phyloP scores from a whole-genome alignment of 2,329 filamentous ascomycete species.

The Colletotrichum zoysiae region DNA sequence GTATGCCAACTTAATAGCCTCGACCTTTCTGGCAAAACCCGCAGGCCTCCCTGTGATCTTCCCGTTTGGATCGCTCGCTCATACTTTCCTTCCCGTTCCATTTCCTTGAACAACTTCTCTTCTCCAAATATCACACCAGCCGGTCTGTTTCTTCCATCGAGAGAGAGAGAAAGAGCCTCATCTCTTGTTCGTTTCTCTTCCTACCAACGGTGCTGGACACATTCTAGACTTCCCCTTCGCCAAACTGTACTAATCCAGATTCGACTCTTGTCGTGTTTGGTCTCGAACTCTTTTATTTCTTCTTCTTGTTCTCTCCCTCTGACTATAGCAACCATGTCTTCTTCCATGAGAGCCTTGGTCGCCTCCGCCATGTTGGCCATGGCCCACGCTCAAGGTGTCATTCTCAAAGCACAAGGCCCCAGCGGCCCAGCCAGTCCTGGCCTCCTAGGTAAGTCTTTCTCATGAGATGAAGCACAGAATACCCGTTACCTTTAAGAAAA shows the following conservation, averaged over 20 bases:
- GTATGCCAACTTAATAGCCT: constrained; percentile 40
- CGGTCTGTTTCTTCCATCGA: constrained; percentile 33
- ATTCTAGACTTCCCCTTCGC: constrained; percentile 8
- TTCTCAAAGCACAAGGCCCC: constrained; percentile 61
- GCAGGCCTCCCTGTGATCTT: constrained; percentile 36
- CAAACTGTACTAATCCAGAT: constrained; percentile 34
- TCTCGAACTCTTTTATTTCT: constrained; percentile 29
- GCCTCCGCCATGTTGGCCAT: constrained; percentile 53
- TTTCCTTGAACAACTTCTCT: neutral
- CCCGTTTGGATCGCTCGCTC: constrained; percentile 39
- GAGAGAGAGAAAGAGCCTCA: neutral
- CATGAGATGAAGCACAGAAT: neutral
- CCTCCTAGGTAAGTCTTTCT: constrained; percentile 56
- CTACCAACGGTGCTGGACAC: constrained; percentile 37
- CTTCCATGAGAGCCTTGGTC: constrained; percentile 50
- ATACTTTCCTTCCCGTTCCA: constrained; percentile 36
- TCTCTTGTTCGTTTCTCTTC: constrained; percentile 30
- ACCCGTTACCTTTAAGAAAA: constrained; percentile 62
- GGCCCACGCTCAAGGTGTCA: constrained; percentile 59
- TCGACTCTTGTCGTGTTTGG: constrained; percentile 41
- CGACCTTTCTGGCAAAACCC: constrained; percentile 23
- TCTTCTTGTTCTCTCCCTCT: constrained; percentile 44
- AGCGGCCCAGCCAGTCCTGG: constrained; percentile 60
- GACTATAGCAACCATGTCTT: constrained; percentile 51
- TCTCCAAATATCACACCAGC: constrained; percentile 14